Conservation (phyloP, 495 filamentous ascomycete genomes). For the Xylaria palmicola region DNA sequence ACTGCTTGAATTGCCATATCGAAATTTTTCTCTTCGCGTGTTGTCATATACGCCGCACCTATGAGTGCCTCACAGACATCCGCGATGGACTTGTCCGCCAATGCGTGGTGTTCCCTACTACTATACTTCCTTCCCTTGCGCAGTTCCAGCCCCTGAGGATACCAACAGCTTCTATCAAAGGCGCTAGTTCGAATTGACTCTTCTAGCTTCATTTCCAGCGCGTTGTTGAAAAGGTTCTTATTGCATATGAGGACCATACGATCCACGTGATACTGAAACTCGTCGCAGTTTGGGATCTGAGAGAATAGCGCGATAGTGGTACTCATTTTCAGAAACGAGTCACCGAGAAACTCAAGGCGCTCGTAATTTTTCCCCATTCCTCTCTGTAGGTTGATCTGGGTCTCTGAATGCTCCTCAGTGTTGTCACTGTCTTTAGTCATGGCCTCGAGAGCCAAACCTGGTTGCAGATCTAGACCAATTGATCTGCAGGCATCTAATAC, state of each 20-base stretch:
- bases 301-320: conserved; percentile 84
- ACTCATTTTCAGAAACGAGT: conserved; percentile 93
- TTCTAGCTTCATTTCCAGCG: conserved; percentile 64
- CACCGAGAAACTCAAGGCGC: conserved; percentile 89
- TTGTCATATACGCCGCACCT: conserved; percentile 76
- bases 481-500: conserved; percentile 63
- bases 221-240: conserved; percentile 78
- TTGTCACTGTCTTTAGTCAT: conserved; percentile 96
- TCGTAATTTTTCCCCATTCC: conserved; percentile 99
- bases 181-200: conserved; percentile 79
- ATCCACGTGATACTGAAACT: conserved; percentile 85
- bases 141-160: conserved; percentile 67
- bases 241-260: conserved; percentile 94
- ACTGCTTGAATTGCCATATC: conserved; percentile 85
- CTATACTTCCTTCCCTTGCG: conserved; percentile 48
- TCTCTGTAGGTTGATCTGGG: conserved; percentile 71
- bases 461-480: conserved; percentile 59
- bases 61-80: conserved; percentile 97
- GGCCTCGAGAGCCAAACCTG: conserved; percentile 78
- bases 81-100: conserved; percentile 91
- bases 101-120: conserved; percentile 53
- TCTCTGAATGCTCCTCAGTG: conserved; percentile 69
- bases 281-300: conserved; percentile 71
- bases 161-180: conserved; percentile 80
- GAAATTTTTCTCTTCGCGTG: conserved; percentile 56